Conservation (phyloP, 495 filamentous ascomycete species). For the Cercophora samala region DNA sequence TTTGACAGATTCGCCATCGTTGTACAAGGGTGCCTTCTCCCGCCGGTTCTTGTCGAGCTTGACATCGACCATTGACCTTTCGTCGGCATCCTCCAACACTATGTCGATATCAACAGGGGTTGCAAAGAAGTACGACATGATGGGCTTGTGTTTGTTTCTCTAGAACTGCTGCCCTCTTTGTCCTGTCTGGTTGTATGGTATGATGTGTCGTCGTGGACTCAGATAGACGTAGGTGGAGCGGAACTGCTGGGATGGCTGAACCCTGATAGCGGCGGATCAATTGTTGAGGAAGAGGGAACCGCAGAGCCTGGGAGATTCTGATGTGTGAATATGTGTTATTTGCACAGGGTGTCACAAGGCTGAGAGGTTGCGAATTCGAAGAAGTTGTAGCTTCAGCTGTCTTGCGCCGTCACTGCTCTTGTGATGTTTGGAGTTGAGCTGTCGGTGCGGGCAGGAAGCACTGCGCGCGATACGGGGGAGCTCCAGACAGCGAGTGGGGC, state of each 20-base stretch:
- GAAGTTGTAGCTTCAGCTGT: neutral
- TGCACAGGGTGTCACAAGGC: neutral
- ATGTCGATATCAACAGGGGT: constrained; percentile 98
- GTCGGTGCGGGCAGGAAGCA: neutral
- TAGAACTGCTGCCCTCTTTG: neutral
- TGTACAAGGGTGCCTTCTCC: constrained; percentile 94
- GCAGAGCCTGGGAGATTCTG: neutral
- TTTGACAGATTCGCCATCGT: constrained; percentile 97
- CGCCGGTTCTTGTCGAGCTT: constrained; percentile 96
- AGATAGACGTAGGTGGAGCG: neutral
- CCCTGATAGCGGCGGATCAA: neutral
- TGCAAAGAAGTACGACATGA: constrained; percentile 97
- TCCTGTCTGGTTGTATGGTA: neutral
- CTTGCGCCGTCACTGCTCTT: neutral
- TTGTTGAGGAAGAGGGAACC: neutral
- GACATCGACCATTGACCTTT: constrained; percentile 91
- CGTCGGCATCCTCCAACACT: constrained; percentile 90
- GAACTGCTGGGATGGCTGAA: neutral
- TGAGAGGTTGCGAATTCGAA: neutral
- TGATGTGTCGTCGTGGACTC: neutral
- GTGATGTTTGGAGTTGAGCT: neutral
- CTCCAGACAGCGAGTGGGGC: neutral
- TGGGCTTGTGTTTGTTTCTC: constrained; percentile 22
- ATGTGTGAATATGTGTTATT: neutral
- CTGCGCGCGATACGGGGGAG: neutral